phyloP scores from a whole-genome alignment of 164 flowering plant genomes.

The Liquidambar formosana region DNA sequence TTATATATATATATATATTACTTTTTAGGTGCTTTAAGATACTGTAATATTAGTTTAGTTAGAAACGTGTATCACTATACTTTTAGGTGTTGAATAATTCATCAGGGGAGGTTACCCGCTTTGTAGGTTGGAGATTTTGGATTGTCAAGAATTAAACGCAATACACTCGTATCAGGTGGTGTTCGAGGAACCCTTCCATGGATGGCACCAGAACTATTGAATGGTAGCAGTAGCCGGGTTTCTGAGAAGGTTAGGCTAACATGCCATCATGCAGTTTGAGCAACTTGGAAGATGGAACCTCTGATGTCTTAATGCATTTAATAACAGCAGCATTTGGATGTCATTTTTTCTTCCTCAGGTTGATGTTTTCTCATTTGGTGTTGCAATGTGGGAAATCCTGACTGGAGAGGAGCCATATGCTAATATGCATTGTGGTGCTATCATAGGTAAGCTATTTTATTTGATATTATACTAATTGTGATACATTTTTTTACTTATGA shows the following conservation, averaged over 20 bases:
- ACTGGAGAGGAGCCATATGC: conserved; percentile 93
- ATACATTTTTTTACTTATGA: too few relatives aligned
- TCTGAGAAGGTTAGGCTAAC: conserved; percentile 56
- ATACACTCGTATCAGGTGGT: conserved; percentile 68
- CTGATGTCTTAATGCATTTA: not conserved
- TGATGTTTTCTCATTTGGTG: conserved; percentile 84
- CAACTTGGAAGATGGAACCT: not conserved
- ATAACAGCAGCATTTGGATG: not conserved
- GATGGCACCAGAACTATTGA: conserved; percentile 73
- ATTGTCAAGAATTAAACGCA: conserved; percentile 61
- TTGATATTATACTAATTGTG: too few relatives aligned
- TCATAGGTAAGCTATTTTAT: conserved; percentile 41
- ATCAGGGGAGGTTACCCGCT: not conserved
- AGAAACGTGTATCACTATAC: not conserved
- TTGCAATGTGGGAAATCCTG: conserved; percentile 86
- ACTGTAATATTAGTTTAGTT: not conserved
- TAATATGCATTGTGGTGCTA: conserved; percentile 89
- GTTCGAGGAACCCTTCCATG: conserved; percentile 75
- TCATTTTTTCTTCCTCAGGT: conserved; percentile 21
- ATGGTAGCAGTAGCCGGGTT: conserved; percentile 55
- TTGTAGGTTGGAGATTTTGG: conserved; percentile 73
- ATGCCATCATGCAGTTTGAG: not conserved
- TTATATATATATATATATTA: too few relatives aligned
- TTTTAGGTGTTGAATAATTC: too few relatives aligned
- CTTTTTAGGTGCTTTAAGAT: not conserved